Evolutionary conservation across 208 protist genomes (phyloP), one percentile per base, ranked within the genome.

Genomic region (Acanthamoeba sp.): DNA sequence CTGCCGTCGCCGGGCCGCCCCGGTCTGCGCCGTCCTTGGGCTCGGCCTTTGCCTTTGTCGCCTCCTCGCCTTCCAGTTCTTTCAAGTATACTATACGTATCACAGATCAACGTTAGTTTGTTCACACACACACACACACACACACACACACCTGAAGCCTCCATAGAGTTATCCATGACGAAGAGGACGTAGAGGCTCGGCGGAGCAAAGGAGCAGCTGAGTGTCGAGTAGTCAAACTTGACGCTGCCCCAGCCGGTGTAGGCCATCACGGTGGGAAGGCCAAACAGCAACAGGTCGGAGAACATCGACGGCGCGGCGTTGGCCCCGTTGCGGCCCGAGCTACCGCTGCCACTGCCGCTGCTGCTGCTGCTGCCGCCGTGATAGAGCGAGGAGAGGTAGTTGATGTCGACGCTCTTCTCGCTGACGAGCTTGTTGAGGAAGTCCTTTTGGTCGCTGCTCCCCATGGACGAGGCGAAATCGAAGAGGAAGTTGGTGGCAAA

Each of bases 401-500:
- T 45, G 36, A 45, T 45, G 66, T 76, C 66, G 34, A 76, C 66
- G 66, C 66, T 45, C n/a, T 40, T 32, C 34, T 76, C 29, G 66
- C 36, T 76, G 27, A 76, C 36, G 34, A 59, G 18, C 78, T 57
- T 87, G 45, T 59, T 50, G 38, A 59, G 34, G 16, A 87, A 87
- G 78, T 87, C 22, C 24, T 40, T 20, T 7, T 87, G 78, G 24
- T 87, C 78, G 45, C 36, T 87, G 29, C 78, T 52, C 40, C 78
- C 78, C 45, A 87, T 87, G 45, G 45, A 6, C 24, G 45, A 42
- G 5, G 45, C 14, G 32, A 87, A 59, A 27, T 87, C 78, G 27
- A 50, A 87, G 20, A 87, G 78, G 78, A 87, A 87, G 78, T 87
- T 57, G 42, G 34, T 32, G 16, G 78, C 40, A n/a, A 87, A 87